Evolutionary conservation across 2,329 filamentous ascomycete species (phyloP).

Genomic region (Claviceps pazoutovae): DNA sequence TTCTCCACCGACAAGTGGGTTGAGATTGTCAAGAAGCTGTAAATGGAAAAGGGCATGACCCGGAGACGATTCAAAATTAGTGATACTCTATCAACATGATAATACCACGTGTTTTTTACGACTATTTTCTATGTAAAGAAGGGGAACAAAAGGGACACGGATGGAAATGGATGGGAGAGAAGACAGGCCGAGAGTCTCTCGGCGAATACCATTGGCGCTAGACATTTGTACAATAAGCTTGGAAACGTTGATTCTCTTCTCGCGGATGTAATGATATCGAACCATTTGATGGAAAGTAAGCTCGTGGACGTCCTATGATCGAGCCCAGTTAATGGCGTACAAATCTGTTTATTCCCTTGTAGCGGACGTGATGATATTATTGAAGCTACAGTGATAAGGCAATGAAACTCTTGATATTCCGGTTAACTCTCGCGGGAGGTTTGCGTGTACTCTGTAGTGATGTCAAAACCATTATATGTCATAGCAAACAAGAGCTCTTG

Average conservation of each 20-base stretch:
- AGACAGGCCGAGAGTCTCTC: conserved; percentile 9
- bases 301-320: too few relatives aligned
- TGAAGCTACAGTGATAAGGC: too few relatives aligned
- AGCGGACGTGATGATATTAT: too few relatives aligned
- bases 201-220: conserved; percentile 10
- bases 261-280: conserved; percentile 6
- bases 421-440: too few relatives aligned
- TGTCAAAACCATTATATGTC: too few relatives aligned
- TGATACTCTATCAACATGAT: neutral
- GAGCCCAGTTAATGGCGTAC: too few relatives aligned
- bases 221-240: conserved; percentile 13
- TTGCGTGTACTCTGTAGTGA: too few relatives aligned
- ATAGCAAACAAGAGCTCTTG: too few relatives aligned
- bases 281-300: neutral
- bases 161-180: neutral
- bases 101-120: neutral
- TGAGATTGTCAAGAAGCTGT: conserved; percentile 87
- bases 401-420: too few relatives aligned
- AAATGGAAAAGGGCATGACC: conserved; percentile 25
- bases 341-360: too few relatives aligned
- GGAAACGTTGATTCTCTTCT: conserved; percentile 7
- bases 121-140: neutral
- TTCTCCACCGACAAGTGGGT: conserved; percentile 96
- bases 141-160: neutral
- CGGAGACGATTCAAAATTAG: neutral